Evolutionary conservation across 2,329 filamentous ascomycete species (phyloP), one percentile per base, ranked within the genome.

Genomic region (Daldinia sp.): DNA sequence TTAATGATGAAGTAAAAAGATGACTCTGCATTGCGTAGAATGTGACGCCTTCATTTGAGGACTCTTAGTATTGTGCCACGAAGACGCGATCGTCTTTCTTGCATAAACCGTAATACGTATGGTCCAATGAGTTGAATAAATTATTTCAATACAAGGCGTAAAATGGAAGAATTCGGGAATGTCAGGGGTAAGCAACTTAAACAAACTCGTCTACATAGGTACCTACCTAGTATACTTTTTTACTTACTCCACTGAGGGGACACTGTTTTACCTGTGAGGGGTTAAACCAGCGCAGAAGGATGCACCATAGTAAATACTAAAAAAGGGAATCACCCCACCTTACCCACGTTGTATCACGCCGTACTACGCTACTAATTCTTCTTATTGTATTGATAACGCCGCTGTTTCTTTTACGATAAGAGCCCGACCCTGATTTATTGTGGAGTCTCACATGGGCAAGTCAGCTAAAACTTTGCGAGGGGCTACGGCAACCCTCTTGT

Each of bases 401-500:
- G 39, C 55, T 50, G 48, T 60, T 61, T 66, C 46, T 51, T 66
- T 50, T 37, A 58, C 50, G 71, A 73, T 73, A 73, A 73, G 64
- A 70, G 67, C 64, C 64, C 56, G 64, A 68, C 64, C 61, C 62
- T 68, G 55, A 60, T 68, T 68, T 59, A 60, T 60, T 65, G 20
- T 69, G 71, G 70, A 26, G 70, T 68, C 67, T 75, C 75, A 76
- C 74, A 75, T 76, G 75, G 71, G 65, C 75, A 76, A 71, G 74
- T 76, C 74, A 76, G 74, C 68, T 70, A 73, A 74, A 70, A 74
- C 73, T 70, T 64, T 54, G 57, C 58, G 63, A 71, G 58, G 66
- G 46, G 46, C 46, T 28, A 50, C 15, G 12, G 15, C 26, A 2
- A 23, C 60, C 60, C 65, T 37, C 53, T 63, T 50, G 67, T 65